Conservation (phyloP, 306 rosid genomes). For the Trichosanthes truncata region DNA sequence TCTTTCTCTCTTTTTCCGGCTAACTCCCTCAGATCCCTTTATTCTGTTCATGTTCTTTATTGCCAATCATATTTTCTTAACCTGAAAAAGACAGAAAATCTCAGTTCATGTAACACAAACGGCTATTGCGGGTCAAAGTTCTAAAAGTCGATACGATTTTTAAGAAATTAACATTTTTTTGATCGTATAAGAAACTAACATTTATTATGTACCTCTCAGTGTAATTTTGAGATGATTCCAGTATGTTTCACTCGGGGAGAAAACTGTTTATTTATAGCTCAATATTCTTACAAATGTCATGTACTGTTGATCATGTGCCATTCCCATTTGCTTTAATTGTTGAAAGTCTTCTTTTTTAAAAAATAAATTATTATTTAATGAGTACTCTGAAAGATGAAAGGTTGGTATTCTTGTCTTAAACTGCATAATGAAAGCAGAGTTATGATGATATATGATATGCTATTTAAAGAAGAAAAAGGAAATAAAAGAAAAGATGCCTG, state of each 20-base stretch:
- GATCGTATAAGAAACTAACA: too few relatives aligned
- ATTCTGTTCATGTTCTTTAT: not conserved
- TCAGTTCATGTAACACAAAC: not conserved
- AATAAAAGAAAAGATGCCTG: not conserved
- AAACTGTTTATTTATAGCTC: not conserved
- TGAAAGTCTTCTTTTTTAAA: not conserved
- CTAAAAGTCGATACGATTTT: not conserved
- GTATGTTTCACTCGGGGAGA: not conserved
- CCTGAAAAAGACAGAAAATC: not conserved
- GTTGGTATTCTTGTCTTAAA: not conserved
- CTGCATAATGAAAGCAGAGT: not conserved
- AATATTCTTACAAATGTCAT: not conserved
- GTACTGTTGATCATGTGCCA: not conserved
- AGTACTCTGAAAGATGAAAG: not conserved
- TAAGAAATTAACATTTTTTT: not conserved
- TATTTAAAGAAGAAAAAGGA: not conserved
- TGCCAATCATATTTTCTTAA: not conserved
- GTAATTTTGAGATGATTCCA: not conserved
- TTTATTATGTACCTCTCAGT: not conserved
- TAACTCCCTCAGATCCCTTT: not conserved
- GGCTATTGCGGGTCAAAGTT: not conserved
- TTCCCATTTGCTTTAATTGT: not conserved
- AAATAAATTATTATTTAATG: not conserved
- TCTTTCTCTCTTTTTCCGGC: not conserved
- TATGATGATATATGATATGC: not conserved